Evolutionary conservation across 2,329 filamentous ascomycete species (phyloP), one percentile per base, ranked within the genome.

Genomic region (Fusarium bulbicola): DNA sequence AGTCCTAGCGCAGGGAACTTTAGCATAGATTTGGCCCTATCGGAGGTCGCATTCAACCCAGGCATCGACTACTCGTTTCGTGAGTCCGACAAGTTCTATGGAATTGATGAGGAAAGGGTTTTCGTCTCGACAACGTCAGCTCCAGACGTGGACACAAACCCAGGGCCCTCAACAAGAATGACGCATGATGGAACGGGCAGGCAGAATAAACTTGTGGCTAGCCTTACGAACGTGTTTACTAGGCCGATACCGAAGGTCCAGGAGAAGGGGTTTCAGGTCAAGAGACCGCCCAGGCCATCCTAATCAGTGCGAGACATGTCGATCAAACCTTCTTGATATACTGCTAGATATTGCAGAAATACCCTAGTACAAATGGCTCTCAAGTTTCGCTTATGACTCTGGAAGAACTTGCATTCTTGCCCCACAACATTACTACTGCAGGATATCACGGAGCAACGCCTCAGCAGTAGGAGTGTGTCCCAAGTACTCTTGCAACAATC

Each of bases 121-220:
- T 62, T 62, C 4, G 21, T 11, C 14, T n/a, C 47, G 13, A 8
- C 30, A 9, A 6, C 11, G 1, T 18, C 37, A 32, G 8, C 5
- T 20, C 14, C 13, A 6, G 10, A 30, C 1, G 3, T 7, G 8
- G 9, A 7, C 1, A 2, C 21, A 2, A 21, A 34, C 14, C 6
- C 39, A 18, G 26, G 10, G 5, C 20, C 20, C 4, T 36, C 13
- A 1, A 14, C 24, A 1, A 4, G n/a, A 16, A 7, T 6, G 15
- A 14, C 7, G 14, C 26, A 4, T 15, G 7, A 24, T 12, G 10
- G 6, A 1, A 1, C 8, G 7, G 3, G 24, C 1, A 26, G 26
- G 13, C 26, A 37, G 8, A 50, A 26, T 18, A 34, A 20, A 7
- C 7, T 59, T 5, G 26, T 34, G 14, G 20, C 20, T 18, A 16